phyloP scores from a whole-genome alignment of 1,139 yeast species.

The Arxiozyma heterogenica region DNA sequence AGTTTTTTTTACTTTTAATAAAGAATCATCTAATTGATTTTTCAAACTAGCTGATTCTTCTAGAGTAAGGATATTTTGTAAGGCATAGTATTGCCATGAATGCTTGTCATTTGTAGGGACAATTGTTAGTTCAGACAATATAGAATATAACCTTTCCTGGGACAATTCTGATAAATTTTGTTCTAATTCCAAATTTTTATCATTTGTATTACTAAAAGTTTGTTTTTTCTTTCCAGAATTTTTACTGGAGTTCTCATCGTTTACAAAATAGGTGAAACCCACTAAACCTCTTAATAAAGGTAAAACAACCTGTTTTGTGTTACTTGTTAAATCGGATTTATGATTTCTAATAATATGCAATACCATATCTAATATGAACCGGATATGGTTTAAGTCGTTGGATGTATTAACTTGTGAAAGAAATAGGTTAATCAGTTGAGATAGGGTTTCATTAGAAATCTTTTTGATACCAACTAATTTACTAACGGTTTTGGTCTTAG shows the following conservation, averaged over 20 bases:
- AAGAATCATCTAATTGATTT: constrained; percentile 47
- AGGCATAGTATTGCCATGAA: constrained; percentile 53
- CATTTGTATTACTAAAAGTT: constrained; percentile 2
- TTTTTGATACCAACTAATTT: constrained; percentile 34
- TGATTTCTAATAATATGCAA: constrained; percentile 49
- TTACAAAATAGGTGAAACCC: constrained; percentile 45
- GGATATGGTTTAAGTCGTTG: constrained; percentile 33
- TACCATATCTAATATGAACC: constrained; percentile 61
- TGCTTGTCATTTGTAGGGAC: constrained; percentile 32
- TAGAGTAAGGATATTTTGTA: constrained; percentile 31
- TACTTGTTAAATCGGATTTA: constrained; percentile 19
- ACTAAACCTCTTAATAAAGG: constrained; percentile 45
- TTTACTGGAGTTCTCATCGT: constrained; percentile 9
- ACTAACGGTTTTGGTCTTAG: constrained; percentile 64
- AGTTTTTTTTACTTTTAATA: constrained; percentile 41
- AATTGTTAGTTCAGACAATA: constrained; percentile 51
- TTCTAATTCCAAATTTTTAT: neutral
- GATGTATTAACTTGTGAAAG: constrained; percentile 6
- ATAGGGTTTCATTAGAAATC: constrained; percentile 23
- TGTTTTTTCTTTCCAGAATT: constrained; percentile 10
- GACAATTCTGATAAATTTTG: constrained; percentile 31
- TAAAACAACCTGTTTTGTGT: constrained; percentile 34
- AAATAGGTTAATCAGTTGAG: constrained; percentile 17
- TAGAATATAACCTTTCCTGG: constrained; percentile 55
- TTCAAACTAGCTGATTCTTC: constrained; percentile 31